These are phyloP conservation scores for Termitomyces sp. DNA, from an alignment of 768 basidiomycete species.

Conservation along the genomic window DNA sequence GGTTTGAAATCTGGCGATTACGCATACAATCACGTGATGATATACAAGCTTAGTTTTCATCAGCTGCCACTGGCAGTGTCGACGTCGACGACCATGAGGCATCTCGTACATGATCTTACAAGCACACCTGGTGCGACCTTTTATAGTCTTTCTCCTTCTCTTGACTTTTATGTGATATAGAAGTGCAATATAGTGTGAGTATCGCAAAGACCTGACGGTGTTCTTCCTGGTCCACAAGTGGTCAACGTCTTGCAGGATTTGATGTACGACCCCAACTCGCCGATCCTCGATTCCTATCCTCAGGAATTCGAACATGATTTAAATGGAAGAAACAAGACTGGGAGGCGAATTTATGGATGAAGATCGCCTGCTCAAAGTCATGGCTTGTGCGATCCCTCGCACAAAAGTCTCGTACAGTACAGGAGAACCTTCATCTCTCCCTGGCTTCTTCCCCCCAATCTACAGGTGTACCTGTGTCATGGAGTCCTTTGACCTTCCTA, in stretches of 20 bases:
- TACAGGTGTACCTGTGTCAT: conserved; percentile 74
- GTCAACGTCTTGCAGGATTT: conserved; percentile 57
- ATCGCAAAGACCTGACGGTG: too few species aligned
- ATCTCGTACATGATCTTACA: too few species aligned
- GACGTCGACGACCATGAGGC: too few species aligned
- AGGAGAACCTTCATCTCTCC: conserved; percentile 79
- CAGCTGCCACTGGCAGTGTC: too few species aligned
- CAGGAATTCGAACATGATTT: conserved; percentile 86
- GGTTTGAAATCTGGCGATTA: conserved; percentile 11
- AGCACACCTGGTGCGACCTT: too few species aligned
- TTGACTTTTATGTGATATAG: too few species aligned
- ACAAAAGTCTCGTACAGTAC: conserved; percentile 71
- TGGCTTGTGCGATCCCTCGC: conserved; percentile 61
- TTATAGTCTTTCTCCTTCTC: too few species aligned
- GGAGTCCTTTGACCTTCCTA: conserved; percentile 87
- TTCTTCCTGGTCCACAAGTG: too few species aligned
- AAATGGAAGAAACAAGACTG: conserved; percentile 97
- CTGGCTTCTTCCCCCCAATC: conserved; percentile 92
- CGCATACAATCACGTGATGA: conserved; percentile 4
- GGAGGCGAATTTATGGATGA: conserved; percentile 97
- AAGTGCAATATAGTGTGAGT: too few species aligned
- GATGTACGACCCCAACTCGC: conserved; percentile 81
- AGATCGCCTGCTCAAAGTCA: conserved; percentile 69
- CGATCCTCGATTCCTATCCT: conserved; percentile 95
- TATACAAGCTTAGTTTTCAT: too few species aligned